Evolutionary conservation across 140 eudicot species (phyloP).

Genomic region (Senecio squalidus): DNA sequence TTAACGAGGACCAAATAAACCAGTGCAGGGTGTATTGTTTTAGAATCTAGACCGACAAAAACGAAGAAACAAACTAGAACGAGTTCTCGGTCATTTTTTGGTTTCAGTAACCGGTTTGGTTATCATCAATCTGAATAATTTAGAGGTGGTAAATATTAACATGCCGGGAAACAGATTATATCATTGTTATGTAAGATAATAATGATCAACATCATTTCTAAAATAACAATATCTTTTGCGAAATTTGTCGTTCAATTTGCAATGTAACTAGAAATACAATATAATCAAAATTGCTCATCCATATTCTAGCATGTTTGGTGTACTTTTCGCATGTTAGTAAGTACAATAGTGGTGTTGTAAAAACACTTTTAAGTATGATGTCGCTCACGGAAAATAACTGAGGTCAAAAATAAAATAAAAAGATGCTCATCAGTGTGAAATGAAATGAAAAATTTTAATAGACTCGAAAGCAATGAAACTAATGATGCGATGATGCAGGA

Average conservation of each 20-base stretch:
- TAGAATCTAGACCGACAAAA: background rate
- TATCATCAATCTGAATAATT: no score
- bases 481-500: conserved; percentile 6
- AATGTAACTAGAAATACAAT: background rate
- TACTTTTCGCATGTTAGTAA: background rate
- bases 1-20: background rate
- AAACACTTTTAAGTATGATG: background rate
- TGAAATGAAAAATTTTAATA: background rate
- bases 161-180: no score
- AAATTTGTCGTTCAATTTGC: background rate
- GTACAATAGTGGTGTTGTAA: background rate
- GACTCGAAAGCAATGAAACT: background rate
- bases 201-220: no score
- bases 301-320: background rate
- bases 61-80: background rate
- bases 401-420: background rate
- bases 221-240: no score
- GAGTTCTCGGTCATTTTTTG: background rate
- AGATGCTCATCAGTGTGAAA: background rate
- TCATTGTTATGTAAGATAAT: background rate
- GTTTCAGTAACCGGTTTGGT: no score
- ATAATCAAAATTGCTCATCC: background rate
- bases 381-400: background rate
- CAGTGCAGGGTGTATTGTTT: background rate
- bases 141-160: no score